Evolutionary conservation across 1,284 basidiomycete genomes (phyloP).

Genomic region (Athelia psychrophila): DNA sequence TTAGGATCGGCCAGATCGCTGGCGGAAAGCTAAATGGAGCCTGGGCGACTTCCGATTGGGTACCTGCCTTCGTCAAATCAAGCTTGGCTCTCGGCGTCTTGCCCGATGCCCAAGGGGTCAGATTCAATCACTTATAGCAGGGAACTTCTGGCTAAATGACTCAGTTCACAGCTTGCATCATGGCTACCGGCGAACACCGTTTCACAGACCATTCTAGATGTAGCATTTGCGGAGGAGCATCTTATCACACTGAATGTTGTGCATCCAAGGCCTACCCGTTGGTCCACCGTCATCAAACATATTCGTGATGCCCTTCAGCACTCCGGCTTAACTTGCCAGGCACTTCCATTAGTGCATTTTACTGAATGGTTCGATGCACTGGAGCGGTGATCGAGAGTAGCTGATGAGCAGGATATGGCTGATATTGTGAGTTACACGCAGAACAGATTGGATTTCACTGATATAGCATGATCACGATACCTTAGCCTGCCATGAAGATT

Average conservation of each 20-base stretch:
- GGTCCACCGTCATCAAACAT: slow-evolving; percentile 13
- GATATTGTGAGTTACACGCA: slow-evolving; percentile 19
- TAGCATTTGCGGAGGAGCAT: slow-evolving; percentile 11
- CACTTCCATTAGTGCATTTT: slow-evolving; percentile 18
- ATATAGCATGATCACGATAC: too few relatives aligned
- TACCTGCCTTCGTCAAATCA: slow-evolving; percentile 22
- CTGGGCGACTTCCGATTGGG: slow-evolving; percentile 22
- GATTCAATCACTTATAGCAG: neutral
- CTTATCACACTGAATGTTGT: slow-evolving; percentile 19
- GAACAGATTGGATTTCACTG: too few relatives aligned
- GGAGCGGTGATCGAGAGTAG: slow-evolving; percentile 16
- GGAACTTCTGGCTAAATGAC: neutral
- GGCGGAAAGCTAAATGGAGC: slow-evolving; percentile 15
- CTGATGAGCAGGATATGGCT: slow-evolving; percentile 11
- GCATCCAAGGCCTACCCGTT: slow-evolving; percentile 17
- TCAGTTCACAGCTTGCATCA: slow-evolving; percentile 16
- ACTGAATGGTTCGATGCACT: slow-evolving; percentile 20
- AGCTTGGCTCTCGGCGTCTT: slow-evolving; percentile 13
- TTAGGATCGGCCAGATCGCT: neutral
- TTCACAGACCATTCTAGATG: slow-evolving; percentile 14
- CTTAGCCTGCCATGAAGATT: slow-evolving; percentile 25
- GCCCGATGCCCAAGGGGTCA: slow-evolving; percentile 1
- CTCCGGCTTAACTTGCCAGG: neutral
- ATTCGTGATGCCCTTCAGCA: slow-evolving; percentile 10
- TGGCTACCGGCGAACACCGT: slow-evolving; percentile 19